These are phyloP conservation scores for Juglanconis sp. DNA, from an alignment of 2,329 filamentous ascomycete genomes.

Conservation along the genomic window DNA sequence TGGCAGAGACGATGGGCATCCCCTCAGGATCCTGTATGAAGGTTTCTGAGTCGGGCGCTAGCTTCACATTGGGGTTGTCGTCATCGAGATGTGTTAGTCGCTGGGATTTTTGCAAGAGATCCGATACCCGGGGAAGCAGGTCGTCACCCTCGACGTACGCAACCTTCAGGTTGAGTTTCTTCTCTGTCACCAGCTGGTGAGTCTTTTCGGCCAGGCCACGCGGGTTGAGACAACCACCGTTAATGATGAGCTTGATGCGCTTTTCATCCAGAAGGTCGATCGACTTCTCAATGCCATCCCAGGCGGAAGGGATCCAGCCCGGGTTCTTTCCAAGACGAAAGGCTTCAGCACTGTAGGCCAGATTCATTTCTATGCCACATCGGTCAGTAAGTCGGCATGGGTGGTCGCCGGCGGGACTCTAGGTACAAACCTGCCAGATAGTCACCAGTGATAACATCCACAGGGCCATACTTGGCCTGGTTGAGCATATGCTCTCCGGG, in stretches of 20 bases:
- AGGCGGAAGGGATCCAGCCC: neutral
- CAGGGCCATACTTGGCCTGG: too few species aligned
- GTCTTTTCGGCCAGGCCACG: neutral
- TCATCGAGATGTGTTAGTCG: neutral
- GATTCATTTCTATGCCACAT: neutral
- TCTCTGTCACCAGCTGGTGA: neutral
- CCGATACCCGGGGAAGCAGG: neutral
- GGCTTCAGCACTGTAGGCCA: neutral
- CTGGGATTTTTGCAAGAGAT: neutral
- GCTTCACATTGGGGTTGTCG: neutral
- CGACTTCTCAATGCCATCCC: neutral
- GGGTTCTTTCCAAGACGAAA: neutral
- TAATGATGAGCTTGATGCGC: neutral
- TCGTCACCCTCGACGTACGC: neutral
- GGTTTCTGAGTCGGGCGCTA: neutral
- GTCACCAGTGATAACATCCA: too few species aligned
- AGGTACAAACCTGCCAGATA: too few species aligned
- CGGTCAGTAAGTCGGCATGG: too few species aligned
- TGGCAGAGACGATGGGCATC: neutral
- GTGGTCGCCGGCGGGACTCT: too few species aligned
- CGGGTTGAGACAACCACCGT: neutral
- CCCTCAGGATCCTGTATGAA: neutral
- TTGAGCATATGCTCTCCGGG: too few species aligned
- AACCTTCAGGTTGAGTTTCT: neutral
- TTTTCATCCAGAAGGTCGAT: neutral